Evolutionary conservation across 192 early-diverging fungal species (phyloP).

Genomic region (Chytriomyces hyalinus): DNA sequence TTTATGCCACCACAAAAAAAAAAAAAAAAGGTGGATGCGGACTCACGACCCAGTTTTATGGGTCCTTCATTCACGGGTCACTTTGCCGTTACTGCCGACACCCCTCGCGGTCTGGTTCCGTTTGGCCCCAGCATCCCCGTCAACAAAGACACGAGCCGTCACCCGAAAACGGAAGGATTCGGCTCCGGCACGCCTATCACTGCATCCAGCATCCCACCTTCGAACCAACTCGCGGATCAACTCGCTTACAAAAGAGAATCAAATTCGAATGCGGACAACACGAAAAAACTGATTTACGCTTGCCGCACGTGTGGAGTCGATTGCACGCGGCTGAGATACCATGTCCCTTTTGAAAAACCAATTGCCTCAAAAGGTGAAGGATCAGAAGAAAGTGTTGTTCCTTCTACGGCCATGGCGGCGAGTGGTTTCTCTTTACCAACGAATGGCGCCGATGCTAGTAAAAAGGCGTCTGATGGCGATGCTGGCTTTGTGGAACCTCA

Average conservation of each 20-base stretch:
- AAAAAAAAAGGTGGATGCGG: constrained; percentile 21
- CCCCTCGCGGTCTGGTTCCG: constrained; percentile 90
- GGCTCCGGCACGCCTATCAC: constrained; percentile 8
- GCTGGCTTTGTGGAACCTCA: constrained; percentile 2
- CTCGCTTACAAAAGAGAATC: background rate
- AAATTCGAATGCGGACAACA: background rate
- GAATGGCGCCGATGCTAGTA: background rate
- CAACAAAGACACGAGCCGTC: constrained; percentile 30
- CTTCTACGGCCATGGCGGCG: background rate
- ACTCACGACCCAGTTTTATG: constrained; percentile 36
- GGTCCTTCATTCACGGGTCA: constrained; percentile 32
- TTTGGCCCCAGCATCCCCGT: constrained; percentile 67
- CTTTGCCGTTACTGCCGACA: constrained; percentile 77
- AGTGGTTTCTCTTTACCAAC: background rate
- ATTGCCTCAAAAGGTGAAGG: constrained; percentile 64
- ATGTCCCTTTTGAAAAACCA: constrained; percentile 90
- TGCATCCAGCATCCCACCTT: constrained; percentile 18
- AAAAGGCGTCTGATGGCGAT: constrained; percentile 32
- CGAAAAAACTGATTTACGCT: constrained; percentile 45
- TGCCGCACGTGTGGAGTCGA: constrained; percentile 89
- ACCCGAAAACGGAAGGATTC: constrained; percentile 52
- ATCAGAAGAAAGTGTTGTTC: background rate
- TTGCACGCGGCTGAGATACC: constrained; percentile 81
- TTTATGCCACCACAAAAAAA: background rate
- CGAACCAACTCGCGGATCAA: constrained; percentile 35